A percentile compares a stretch with the other conserved stretches of the same genome.
Conservation (phyloP, 345 rosid species). For the Salix arbutifolia region DNA sequence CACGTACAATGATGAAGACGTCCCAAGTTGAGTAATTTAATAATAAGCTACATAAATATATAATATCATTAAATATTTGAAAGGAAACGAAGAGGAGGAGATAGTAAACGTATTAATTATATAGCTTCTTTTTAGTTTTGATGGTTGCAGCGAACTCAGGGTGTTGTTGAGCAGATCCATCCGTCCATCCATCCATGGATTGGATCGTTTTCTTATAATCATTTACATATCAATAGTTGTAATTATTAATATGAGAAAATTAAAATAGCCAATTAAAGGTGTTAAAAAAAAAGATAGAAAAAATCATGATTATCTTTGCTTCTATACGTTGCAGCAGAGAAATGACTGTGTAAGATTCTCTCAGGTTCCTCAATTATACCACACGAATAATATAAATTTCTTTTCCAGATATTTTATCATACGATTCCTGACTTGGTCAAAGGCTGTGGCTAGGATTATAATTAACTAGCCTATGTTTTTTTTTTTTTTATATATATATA, state of each 20-base stretch:
- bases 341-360: conserved; percentile 36
- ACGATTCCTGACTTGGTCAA: conserved; percentile 30
- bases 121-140: conserved; percentile 25
- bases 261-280: no score
- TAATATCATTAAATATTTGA: not conserved
- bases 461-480: not conserved
- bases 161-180: conserved; percentile 56
- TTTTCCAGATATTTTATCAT: not conserved
- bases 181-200: conserved; percentile 21
- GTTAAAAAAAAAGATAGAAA: no score
- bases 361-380: conserved; percentile 30
- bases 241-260: no score
- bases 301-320: conserved; percentile 6
- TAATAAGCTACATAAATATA: not conserved
- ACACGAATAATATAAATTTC: not conserved
- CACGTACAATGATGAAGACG: conserved; percentile 8
- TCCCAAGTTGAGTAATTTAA: not conserved
- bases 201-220: not conserved
- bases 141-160: conserved; percentile 50
- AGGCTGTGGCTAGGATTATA: conserved; percentile 2
- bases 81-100: not conserved
- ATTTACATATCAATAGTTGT: no score
- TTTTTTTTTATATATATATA: not conserved
- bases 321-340: not conserved
- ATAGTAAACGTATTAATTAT: not conserved